phyloP scores from a whole-genome alignment of 2,329 filamentous ascomycete genomes.

The Cercospora janseana region DNA sequence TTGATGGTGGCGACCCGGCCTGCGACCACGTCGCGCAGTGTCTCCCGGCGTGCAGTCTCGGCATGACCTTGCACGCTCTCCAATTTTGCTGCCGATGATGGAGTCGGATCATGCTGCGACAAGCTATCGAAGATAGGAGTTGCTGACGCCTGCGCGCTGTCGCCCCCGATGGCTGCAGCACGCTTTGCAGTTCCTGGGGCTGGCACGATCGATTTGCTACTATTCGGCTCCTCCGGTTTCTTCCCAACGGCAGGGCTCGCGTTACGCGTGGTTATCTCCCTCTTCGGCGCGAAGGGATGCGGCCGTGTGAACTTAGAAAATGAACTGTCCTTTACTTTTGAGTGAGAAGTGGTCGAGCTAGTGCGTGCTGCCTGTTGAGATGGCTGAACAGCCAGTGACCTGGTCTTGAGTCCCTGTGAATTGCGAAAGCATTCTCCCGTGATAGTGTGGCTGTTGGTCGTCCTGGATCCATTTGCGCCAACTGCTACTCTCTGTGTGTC shows the following conservation, averaged over 20 bases:
- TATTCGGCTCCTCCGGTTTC: background rate
- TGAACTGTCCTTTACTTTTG: slow-evolving; percentile 2
- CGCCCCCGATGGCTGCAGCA: background rate
- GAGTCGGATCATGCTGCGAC: slow-evolving; percentile 2
- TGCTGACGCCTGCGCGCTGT: background rate
- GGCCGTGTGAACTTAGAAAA: slow-evolving; percentile 13
- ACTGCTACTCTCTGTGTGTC: too few relatives aligned
- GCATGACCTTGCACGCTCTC: background rate
- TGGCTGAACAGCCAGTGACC: background rate
- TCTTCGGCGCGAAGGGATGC: slow-evolving; percentile 14
- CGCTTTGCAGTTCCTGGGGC: background rate
- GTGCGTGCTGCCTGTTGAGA: background rate
- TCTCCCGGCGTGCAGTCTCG: background rate
- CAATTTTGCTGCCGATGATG: slow-evolving; percentile 7
- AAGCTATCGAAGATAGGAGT: slow-evolving; percentile 1
- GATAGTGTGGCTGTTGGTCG: too few relatives aligned
- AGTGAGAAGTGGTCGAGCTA: background rate
- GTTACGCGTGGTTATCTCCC: slow-evolving; percentile 9
- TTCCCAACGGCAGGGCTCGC: background rate
- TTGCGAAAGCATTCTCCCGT: too few relatives aligned
- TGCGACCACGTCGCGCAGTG: background rate
- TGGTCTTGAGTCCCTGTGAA: too few relatives aligned
- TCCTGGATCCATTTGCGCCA: too few relatives aligned
- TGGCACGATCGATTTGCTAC: background rate
- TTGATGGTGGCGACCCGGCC: background rate